phyloP scores from a whole-genome alignment of 345 rosid species.

The Nephelium lappaceum region DNA sequence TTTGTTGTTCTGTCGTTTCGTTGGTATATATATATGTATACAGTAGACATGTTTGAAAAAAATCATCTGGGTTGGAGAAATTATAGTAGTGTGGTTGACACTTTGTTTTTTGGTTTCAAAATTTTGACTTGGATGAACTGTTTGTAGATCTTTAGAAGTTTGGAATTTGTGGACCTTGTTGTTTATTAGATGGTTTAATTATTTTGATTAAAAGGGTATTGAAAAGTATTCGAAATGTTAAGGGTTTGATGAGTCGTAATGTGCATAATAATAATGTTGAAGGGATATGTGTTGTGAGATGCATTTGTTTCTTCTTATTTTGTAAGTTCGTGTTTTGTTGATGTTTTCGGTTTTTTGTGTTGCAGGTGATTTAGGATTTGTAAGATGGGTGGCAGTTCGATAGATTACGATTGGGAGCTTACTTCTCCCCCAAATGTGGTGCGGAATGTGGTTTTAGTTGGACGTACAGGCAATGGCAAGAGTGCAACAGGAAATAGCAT shows the following conservation, averaged over 20 bases:
- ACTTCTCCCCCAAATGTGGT: conserved; percentile 39
- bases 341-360: neutral
- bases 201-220: neutral
- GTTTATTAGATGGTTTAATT: neutral
- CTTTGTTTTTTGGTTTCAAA: neutral
- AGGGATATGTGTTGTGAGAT: no score
- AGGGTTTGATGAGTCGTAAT: neutral
- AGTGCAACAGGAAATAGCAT: conserved; percentile 94
- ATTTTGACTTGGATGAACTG: neutral
- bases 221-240: neutral
- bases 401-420: conserved; percentile 88
- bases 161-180: neutral
- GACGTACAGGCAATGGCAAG: conserved; percentile 92
- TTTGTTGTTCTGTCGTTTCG: no score
- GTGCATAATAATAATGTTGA: no score
- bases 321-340: neutral
- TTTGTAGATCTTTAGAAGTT: neutral
- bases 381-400: conserved; percentile 76
- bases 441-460: conserved; percentile 77
- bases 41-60: no score
- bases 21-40: no score
- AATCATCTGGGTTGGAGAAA: neutral
- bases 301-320: neutral
- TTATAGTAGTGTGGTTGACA: neutral
- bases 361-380: conserved; percentile 14